Evolutionary conservation across 1,284 basidiomycete species (phyloP).

Genomic region (Malassezia nana): DNA sequence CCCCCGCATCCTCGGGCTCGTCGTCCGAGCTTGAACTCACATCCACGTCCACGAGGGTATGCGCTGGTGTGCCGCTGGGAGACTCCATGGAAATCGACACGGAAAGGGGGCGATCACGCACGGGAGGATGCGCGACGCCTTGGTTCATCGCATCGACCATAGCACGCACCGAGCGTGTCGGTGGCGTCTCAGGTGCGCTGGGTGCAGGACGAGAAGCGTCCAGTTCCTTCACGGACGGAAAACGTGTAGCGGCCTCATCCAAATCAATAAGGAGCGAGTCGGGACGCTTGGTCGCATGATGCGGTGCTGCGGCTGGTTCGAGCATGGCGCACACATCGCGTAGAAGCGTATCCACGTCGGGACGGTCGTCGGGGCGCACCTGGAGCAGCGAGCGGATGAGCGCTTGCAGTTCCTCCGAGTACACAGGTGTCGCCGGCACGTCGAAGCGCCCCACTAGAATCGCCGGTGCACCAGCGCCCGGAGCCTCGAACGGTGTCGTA

Average conservation of each 20-base stretch:
- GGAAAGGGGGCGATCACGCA: neutral
- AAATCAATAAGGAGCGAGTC: conserved; percentile 5
- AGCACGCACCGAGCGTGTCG: neutral
- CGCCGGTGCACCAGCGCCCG: conserved; percentile 79
- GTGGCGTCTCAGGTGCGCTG: neutral
- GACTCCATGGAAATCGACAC: conserved; percentile 3
- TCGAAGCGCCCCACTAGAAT: conserved; percentile 94
- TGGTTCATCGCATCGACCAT: neutral
- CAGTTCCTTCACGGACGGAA: conserved; percentile 9
- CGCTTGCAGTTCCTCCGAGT: conserved; percentile 73
- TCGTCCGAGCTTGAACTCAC: conserved; percentile 6
- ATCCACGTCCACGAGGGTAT: conserved; percentile 2
- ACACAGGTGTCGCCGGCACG: conserved; percentile 60
- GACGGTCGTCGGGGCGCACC: neutral
- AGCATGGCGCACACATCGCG: neutral
- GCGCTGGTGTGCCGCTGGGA: neutral
- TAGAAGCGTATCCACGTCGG: neutral
- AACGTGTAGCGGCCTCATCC: conserved; percentile 1
- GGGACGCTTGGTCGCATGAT: neutral
- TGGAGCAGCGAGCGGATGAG: conserved; percentile 56
- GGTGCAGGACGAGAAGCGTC: too few relatives aligned
- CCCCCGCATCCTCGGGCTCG: conserved; percentile 12
- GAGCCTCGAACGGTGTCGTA: conserved; percentile 73
- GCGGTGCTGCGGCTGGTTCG: neutral
- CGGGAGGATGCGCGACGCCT: neutral